Evolutionary conservation across 768 basidiomycete genomes (phyloP), one percentile per base, ranked within the genome.

Genomic region (Hebeloma cylindrosporum): DNA sequence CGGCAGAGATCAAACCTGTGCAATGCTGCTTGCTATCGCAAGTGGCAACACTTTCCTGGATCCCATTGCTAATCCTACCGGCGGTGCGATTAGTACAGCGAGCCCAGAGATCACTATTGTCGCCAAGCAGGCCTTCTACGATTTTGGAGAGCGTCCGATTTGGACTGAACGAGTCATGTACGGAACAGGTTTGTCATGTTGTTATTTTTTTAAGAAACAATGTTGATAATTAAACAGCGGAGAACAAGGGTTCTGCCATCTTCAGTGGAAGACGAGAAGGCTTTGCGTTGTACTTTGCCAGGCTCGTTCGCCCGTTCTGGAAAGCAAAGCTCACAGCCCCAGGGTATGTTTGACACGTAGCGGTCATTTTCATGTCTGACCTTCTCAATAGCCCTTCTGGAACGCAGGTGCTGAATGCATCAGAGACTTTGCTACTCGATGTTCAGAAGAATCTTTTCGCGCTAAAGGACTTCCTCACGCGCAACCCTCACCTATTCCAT

Each of bases 261-360:
- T 96, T 88, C 64, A 93, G 90, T 52, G 88, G 93, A 22, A 77
- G 93, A 44, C 78, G 93, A 47, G 91, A 96, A 67, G 94, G 91
- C 2, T 74, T 98, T 36, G 85, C 85, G 0, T 64, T 95, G 21
- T 93, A 93, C 62, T 82, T 98, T 60, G 80, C 91, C 5, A 78
- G 96, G 32, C 73, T 96, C 18, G 69, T 96, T 16, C 72, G 92
- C 23, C 88, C 92, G 1, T 73, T 96, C 48, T 97, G 96, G 95
- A 87, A 83, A 55, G 71, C 77, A 39, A 90, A 84, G 56, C 67
- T 99, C 40, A 89, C 86, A 2, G 75, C 70, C 42, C 52, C 72
- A 16, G 71, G 79, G 89, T 64, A 38, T 26, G 40, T 42, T 11
- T 11, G 31, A 23, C 5, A 21, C 13, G 18, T n/a, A 20, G 13